Conservation (phyloP, 192 early-diverging fungal species). For the Linnemannia schmuckeri region DNA sequence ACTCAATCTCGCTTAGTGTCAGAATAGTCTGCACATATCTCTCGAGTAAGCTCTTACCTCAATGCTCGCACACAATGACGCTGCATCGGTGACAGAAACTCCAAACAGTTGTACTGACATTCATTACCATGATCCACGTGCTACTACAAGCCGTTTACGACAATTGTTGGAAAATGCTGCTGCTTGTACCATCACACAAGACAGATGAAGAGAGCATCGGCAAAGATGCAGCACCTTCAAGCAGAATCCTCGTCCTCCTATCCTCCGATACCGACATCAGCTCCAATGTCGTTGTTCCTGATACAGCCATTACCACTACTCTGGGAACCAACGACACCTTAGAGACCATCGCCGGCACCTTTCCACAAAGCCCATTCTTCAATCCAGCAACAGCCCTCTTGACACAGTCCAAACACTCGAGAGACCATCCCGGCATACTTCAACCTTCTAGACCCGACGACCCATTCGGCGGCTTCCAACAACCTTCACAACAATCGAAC, state of each 20-base stretch:
- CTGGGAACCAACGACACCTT: slow-evolving; percentile 32
- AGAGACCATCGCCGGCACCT: not conserved
- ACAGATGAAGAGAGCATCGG: slow-evolving; percentile 7
- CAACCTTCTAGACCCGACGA: slow-evolving; percentile 11
- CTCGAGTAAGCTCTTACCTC: not conserved
- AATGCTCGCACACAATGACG: not conserved
- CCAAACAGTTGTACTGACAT: not conserved
- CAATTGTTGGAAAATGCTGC: slow-evolving; percentile 7
- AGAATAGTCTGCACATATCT: not conserved
- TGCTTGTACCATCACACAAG: slow-evolving; percentile 45
- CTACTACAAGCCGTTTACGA: not conserved
- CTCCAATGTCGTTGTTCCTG: slow-evolving; percentile 43
- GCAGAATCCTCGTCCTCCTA: slow-evolving; percentile 34
- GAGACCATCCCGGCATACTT: slow-evolving; percentile 29
- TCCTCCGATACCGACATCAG: slow-evolving; percentile 43
- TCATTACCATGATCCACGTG: not conserved
- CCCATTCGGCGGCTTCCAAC: not conserved
- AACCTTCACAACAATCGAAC: not conserved
- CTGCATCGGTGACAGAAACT: not conserved
- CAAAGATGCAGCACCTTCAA: not conserved
- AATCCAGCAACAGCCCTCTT: not conserved
- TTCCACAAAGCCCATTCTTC: not conserved
- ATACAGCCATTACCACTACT: slow-evolving; percentile 46
- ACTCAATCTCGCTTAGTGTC: not conserved
- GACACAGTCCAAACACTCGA: not conserved